These are phyloP conservation scores for Carex myosuroides DNA, from an alignment of 176 grass and related monocot species.

Conservation along the genomic window DNA sequence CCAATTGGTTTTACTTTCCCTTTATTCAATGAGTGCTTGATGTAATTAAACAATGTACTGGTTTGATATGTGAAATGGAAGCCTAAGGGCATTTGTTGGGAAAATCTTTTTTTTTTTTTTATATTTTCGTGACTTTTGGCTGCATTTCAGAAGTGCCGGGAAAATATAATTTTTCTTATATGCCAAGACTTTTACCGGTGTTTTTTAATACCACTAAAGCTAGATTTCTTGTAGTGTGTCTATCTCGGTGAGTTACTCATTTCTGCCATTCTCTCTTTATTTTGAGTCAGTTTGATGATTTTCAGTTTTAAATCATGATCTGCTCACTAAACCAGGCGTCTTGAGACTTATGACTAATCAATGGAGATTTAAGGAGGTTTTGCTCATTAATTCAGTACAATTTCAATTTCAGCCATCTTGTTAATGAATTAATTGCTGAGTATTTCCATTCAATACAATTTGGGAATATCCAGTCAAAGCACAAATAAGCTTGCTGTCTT, in stretches of 20 bases:
- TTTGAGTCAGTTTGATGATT: not conserved
- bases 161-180: too few relatives aligned
- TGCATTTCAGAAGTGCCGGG: too few relatives aligned
- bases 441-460: not conserved
- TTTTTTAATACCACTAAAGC: too few relatives aligned
- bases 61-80: too few relatives aligned
- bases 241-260: not conserved
- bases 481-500: not conserved
- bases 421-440: not conserved
- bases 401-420: not conserved
- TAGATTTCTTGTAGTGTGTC: not conserved
- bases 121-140: too few relatives aligned
- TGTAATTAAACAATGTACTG: too few relatives aligned
- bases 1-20: too few relatives aligned
- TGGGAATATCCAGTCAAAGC: not conserved
- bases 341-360: not conserved
- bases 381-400: not conserved
- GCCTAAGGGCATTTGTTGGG: too few relatives aligned
- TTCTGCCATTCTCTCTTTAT: not conserved
- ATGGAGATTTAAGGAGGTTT: not conserved
- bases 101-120: too few relatives aligned
- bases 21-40: too few relatives aligned
- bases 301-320: not conserved
- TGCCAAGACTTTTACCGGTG: too few relatives aligned
- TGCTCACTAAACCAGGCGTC: not conserved